Conservation (phyloP, 2,329 filamentous ascomycete genomes). For the Beauveria australis region DNA sequence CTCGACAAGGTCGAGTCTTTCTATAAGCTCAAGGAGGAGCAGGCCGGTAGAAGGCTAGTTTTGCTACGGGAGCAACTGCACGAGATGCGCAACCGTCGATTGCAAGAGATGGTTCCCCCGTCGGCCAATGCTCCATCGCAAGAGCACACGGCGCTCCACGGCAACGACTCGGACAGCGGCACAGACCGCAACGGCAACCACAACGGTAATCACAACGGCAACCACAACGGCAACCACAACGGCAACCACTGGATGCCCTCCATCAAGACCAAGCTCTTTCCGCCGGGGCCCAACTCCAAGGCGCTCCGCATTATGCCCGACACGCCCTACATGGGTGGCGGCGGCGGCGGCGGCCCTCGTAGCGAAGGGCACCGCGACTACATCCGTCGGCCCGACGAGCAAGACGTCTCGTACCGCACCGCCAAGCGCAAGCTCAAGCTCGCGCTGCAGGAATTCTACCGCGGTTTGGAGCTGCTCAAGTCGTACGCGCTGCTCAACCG, state of each 20-base stretch:
- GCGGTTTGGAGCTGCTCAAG: conserved; percentile 83
- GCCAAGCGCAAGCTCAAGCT: conserved; percentile 89
- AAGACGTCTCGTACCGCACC: conserved; percentile 69
- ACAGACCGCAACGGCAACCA: not conserved
- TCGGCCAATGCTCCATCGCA: not conserved
- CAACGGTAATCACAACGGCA: not conserved
- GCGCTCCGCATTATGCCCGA: conserved; percentile 46
- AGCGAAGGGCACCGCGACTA: conserved; percentile 39
- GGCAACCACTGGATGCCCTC: conserved; percentile 39
- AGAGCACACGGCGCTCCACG: conserved; percentile 28
- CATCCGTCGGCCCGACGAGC: conserved; percentile 35
- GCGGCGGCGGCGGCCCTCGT: conserved; percentile 16
- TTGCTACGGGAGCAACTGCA: conserved; percentile 77
- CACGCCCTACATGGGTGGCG: conserved; percentile 34
- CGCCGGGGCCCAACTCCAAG: conserved; percentile 52
- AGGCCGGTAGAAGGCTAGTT: conserved; percentile 64
- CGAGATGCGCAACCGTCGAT: conserved; percentile 79
- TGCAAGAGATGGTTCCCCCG: conserved; percentile 45
- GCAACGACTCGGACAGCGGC: conserved; percentile 19
- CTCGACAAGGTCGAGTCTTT: conserved; percentile 88
- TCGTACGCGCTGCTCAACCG: conserved; percentile 84
- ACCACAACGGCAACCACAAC: not conserved
- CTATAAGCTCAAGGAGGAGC: conserved; percentile 79
- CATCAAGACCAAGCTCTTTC: conserved; percentile 45
- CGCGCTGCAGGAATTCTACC: conserved; percentile 88